These are phyloP conservation scores for Phytophthora litchii DNA, from an alignment of 352 stramenopile genomes.

Conservation along the genomic window DNA sequence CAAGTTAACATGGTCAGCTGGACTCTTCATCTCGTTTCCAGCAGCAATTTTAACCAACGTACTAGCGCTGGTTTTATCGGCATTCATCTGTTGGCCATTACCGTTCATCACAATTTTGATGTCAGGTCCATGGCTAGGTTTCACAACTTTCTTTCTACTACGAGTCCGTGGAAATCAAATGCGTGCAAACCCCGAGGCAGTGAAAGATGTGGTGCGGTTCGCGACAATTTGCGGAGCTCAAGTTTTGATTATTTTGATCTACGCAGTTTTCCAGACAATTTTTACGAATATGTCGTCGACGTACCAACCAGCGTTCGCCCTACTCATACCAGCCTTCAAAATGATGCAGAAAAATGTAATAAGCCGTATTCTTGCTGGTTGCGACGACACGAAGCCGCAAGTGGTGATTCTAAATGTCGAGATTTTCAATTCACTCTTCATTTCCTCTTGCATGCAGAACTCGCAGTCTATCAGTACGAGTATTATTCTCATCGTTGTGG, in stretches of 20 bases:
- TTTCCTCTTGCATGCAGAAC: conserved; percentile 27
- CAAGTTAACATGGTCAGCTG: conserved; percentile 1
- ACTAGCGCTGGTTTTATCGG: conserved; percentile 6
- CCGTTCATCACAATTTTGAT: conserved; percentile 17
- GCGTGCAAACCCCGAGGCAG: conserved; percentile 18
- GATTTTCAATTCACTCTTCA: conserved; percentile 38
- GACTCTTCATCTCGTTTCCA: conserved; percentile 19
- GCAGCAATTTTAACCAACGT: conserved; percentile 10
- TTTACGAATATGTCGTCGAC: conserved; percentile 17
- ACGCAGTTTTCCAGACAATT: conserved; percentile 11
- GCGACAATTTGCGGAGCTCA: conserved; percentile 19
- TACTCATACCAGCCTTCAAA: conserved; percentile 49
- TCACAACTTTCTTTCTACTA: conserved; percentile 19
- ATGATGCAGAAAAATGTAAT: conserved; percentile 43
- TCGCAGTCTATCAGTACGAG: conserved; percentile 22
- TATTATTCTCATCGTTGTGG: conserved; percentile 23
- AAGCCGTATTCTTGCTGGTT: conserved; percentile 17
- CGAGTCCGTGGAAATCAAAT: conserved; percentile 16
- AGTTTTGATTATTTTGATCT: conserved; percentile 11
- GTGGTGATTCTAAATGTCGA: conserved; percentile 34
- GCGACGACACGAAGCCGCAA: conserved; percentile 27
- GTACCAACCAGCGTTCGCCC: conserved; percentile 37
- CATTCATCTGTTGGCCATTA: conserved; percentile 19
- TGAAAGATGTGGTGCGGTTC: conserved; percentile 22
- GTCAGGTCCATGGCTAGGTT: conserved; percentile 24